Evolutionary conservation across 2,329 filamentous ascomycete species (phyloP).

Genomic region (Paecilomyces niveus): DNA sequence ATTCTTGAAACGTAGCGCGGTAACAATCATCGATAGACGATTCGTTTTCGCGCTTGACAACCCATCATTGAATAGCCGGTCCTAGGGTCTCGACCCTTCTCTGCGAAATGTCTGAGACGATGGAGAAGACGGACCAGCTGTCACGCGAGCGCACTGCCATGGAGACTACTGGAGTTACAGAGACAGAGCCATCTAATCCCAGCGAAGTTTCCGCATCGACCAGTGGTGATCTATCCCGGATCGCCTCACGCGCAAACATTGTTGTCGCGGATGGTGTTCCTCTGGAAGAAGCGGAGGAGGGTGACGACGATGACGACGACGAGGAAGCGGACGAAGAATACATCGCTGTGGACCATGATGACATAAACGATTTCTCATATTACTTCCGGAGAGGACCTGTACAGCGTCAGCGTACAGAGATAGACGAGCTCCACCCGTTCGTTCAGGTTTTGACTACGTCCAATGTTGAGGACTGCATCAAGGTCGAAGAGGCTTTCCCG

Average conservation of each 20-base stretch:
- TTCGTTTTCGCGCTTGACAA: not conserved
- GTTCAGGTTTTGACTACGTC: constrained; percentile 61
- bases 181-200: constrained; percentile 25
- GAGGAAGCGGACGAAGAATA: constrained; percentile 35
- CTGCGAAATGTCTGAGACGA: not conserved
- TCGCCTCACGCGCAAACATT: constrained; percentile 19
- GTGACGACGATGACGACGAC: constrained; percentile 19
- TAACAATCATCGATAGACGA: not conserved
- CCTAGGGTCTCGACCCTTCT: not conserved
- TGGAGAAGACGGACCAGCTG: not conserved
- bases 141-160: not conserved
- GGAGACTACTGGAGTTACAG: constrained; percentile 18
- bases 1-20: not conserved
- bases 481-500: constrained; percentile 55
- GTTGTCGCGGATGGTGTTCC: constrained; percentile 23
- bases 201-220: constrained; percentile 21
- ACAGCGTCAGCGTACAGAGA: constrained; percentile 25
- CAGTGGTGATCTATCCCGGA: constrained; percentile 20
- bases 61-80: not conserved
- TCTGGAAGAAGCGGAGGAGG: constrained; percentile 16
- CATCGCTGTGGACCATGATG: constrained; percentile 35
- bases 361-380: constrained; percentile 32
- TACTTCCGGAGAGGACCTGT: constrained; percentile 34
- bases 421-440: constrained; percentile 62
- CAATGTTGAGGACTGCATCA: constrained; percentile 47